Percentiles rank a stretch among this genome's conserved stretches.
These are phyloP conservation scores for Erodium trifolium DNA, from an alignment of 441 rosid species.

Conservation along the genomic window DNA sequence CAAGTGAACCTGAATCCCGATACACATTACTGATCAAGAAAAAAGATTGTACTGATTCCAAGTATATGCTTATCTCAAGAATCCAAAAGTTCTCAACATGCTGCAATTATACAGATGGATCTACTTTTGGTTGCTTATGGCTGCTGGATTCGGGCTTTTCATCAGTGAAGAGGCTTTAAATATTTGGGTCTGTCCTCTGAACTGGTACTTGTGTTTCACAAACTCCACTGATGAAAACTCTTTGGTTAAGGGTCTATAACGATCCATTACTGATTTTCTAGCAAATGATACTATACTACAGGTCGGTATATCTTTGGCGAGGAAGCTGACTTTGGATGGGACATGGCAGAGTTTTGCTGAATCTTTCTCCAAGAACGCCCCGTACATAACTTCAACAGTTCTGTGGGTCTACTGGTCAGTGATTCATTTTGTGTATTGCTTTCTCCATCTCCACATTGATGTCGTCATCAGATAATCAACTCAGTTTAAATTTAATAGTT, in stretches of 20 bases:
- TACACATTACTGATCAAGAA: no score
- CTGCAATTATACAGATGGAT: slow-evolving; percentile 49
- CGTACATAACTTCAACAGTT: slow-evolving; percentile 54
- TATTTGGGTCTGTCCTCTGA: slow-evolving; percentile 79
- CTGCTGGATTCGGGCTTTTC: slow-evolving; percentile 82
- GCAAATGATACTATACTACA: slow-evolving; percentile 15
- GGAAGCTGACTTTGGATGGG: slow-evolving; percentile 68
- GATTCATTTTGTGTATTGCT: slow-evolving; percentile 9
- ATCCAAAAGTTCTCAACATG: slow-evolving; percentile 14
- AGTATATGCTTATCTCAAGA: slow-evolving; percentile 4
- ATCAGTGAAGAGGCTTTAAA: slow-evolving; percentile 87
- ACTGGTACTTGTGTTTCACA: slow-evolving; percentile 52
- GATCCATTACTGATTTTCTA: slow-evolving; percentile 6
- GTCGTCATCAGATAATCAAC: no score
- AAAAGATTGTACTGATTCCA: background rate
- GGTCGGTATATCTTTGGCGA: slow-evolving; percentile 72
- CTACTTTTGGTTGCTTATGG: slow-evolving; percentile 91
- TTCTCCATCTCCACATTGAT: slow-evolving; percentile 7
- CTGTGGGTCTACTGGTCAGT: slow-evolving; percentile 82
- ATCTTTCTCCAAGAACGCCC: slow-evolving; percentile 56
- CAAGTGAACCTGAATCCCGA: no score
- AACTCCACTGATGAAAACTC: slow-evolving; percentile 11
- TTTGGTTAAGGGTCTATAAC: background rate
- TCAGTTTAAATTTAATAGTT: no score
- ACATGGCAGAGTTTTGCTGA: slow-evolving; percentile 63